Evolutionary conservation across 2,329 filamentous ascomycete genomes (phyloP).

Genomic region (Aspergillus sp.): DNA sequence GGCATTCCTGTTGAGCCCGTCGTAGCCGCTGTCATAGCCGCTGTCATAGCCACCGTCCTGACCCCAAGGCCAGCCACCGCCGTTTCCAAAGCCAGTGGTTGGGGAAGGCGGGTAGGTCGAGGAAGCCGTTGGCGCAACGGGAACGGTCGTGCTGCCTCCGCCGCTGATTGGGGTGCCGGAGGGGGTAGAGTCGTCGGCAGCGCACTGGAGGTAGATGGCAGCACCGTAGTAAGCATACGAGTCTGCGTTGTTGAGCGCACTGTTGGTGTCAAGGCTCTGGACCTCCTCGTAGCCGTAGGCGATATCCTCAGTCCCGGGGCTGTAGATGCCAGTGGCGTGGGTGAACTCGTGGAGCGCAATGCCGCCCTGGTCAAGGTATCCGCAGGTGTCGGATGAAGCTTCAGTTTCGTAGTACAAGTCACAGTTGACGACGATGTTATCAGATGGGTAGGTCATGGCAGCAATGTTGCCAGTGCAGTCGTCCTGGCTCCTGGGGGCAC

Average conservation of each 20-base stretch:
- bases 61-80: too few relatives aligned
- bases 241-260: constrained; percentile 14
- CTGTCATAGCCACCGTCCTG: too few relatives aligned
- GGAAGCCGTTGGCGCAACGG: too few relatives aligned
- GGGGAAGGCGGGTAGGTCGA: too few relatives aligned
- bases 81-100: too few relatives aligned
- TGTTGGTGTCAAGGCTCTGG: not conserved
- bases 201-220: constrained; percentile 1
- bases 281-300: constrained; percentile 12
- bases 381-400: not conserved
- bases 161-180: not conserved
- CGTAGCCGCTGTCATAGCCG: too few relatives aligned
- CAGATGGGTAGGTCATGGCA: constrained; percentile 13
- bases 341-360: constrained; percentile 15
- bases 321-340: constrained; percentile 11
- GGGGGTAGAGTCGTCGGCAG: not conserved
- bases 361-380: constrained; percentile 10
- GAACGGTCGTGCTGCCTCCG: not conserved
- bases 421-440: constrained; percentile 15
- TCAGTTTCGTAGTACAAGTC: constrained; percentile 10
- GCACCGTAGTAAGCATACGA: constrained; percentile 16
- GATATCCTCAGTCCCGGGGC: constrained; percentile 15
- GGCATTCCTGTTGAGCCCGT: too few relatives aligned
- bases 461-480: constrained; percentile 15
- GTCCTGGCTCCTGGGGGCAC: too few relatives aligned